A percentile compares a stretch with the other conserved stretches of the same genome.
Conservation (phyloP, 345 rosid genomes). For the Lumnitzera racemosa region DNA sequence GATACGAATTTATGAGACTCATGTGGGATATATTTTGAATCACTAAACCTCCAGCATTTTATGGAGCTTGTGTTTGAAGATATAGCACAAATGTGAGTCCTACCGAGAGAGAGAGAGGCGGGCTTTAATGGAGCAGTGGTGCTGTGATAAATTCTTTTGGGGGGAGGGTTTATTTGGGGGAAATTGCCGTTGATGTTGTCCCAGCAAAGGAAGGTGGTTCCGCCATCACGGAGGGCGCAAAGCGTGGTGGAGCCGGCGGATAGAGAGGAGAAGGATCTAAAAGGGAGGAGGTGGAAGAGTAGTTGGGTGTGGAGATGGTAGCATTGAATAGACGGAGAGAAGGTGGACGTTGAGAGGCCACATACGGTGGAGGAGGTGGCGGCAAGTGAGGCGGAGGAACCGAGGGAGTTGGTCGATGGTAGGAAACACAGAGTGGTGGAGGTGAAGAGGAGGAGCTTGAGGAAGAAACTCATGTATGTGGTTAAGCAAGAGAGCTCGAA, state of each 20-base stretch:
- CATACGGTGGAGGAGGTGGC: conserved; percentile 27
- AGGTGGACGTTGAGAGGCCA: conserved; percentile 18
- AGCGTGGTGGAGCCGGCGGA: conserved; percentile 25
- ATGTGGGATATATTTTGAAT: conserved; percentile 15
- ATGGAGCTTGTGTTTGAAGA: conserved; percentile 11
- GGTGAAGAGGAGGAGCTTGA: not conserved
- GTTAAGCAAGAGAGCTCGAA: too few species aligned
- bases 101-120: conserved; percentile 25
- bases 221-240: conserved; percentile 36
- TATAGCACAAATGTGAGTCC: conserved; percentile 20
- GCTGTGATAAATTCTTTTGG: conserved; percentile 23
- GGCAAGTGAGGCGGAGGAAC: conserved; percentile 26
- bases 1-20: conserved; percentile 18
- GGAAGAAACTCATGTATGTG: not conserved
- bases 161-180: not conserved
- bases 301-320: conserved; percentile 7
- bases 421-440: not conserved
- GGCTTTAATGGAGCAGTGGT: conserved; percentile 8
- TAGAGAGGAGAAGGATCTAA: conserved; percentile 25
- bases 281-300: conserved; percentile 17
- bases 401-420: conserved; percentile 13
- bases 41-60: conserved; percentile 26
- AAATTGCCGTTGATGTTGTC: not conserved
- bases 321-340: conserved; percentile 20
- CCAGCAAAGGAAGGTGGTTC: conserved; percentile 34